phyloP scores from a whole-genome alignment of 192 early-diverging fungal genomes.

The Rhizophagus clarus region DNA sequence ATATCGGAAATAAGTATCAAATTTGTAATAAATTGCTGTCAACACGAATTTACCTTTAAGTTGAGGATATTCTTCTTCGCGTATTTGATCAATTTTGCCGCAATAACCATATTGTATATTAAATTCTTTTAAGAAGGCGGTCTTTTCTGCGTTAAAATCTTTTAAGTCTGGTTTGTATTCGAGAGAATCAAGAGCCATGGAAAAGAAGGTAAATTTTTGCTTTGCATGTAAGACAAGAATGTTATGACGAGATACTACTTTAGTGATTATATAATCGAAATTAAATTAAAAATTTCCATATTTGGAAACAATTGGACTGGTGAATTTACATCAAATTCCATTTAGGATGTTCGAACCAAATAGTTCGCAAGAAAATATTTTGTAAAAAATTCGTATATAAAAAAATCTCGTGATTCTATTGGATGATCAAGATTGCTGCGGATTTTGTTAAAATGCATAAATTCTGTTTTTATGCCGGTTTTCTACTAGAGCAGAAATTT shows the following conservation, averaged over 20 bases:
- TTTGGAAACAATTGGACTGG: too few species aligned
- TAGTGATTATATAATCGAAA: too few species aligned
- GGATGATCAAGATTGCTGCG: background rate
- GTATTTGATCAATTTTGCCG: slow-evolving; percentile 26
- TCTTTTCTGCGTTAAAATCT: background rate
- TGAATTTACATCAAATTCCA: too few species aligned
- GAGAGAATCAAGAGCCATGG: background rate
- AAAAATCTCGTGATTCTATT: background rate
- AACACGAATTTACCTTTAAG: slow-evolving; percentile 17
- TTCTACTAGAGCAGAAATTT: background rate
- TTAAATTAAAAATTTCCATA: too few species aligned
- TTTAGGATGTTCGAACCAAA: too few species aligned
- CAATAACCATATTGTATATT: slow-evolving; percentile 15
- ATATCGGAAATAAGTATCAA: background rate
- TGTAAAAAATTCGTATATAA: too few species aligned
- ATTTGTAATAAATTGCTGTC: background rate
- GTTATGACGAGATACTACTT: too few species aligned
- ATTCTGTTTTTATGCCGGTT: background rate
- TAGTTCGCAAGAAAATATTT: too few species aligned
- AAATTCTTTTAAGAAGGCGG: slow-evolving; percentile 28
- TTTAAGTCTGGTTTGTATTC: background rate
- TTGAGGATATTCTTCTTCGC: slow-evolving; percentile 30
- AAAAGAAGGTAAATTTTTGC: background rate
- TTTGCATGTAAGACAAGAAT: too few species aligned
- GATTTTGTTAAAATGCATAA: background rate